Base-by-base conservation (phyloP, 139 green algal species). In the Coelastrella sp. region DNA sequence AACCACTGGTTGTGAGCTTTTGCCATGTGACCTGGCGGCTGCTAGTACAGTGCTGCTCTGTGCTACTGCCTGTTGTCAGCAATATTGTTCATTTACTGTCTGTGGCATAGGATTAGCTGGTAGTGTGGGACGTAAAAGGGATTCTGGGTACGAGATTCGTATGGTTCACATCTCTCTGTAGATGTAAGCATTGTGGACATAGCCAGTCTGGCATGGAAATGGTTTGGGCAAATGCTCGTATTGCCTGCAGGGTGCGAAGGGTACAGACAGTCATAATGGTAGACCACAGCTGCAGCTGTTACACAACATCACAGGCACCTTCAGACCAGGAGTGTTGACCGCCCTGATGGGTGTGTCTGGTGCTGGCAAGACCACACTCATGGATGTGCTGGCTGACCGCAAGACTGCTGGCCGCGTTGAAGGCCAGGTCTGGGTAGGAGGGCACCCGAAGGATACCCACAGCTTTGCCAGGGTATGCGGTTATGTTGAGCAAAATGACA, bases 321-420 rank as follows among this genome's bases (percentile, higher is more conserved):
- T 76, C 87, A 56, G 87, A 22, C 77, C 76, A 3, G 87, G 87
- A 4, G 32, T 76, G 16, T 60, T 95, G 78, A 94, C 83, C 4
- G 90, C 93, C 2, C 91, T 98, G 54, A 98, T 98, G 96, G 96
- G 96, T 7, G 94, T 93, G 19, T 90, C 71, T 6, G 83, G 83
- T 80, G 93, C 95, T 0, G 94, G 93, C 32, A 96, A 98, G 93
- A 97, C 95, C 3, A 98, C 96, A 7, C 82, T 97, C 19, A 96
- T 98, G 96, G 95, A 98, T 85, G 93, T 96, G 58, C 92, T 98
- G 10, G 94, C 95, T 17, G 95, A 95, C 4, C 91, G 96, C 78
- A 98, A 98, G 94, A 98, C 96, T 0, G 90, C 95, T 73, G 96
- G 96, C 20, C 23, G 92, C 4, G 32, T 47, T 47, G 32, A 47